phyloP scores from a whole-genome alignment of 768 basidiomycete species.

The Dacryopinax primogenitus region DNA sequence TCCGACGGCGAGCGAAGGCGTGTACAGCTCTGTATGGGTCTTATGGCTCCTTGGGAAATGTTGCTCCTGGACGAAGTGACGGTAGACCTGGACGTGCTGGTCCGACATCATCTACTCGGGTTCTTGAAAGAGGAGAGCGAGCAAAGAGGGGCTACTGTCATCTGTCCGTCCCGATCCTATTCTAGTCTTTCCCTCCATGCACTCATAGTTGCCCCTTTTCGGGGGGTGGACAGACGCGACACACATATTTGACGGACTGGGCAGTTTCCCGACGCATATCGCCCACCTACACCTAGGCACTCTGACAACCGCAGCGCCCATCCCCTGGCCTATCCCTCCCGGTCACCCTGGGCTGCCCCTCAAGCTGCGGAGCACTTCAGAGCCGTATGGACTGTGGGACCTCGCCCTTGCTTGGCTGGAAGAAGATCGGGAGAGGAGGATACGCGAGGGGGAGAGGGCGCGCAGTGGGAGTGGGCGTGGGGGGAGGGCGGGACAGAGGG shows the following conservation, averaged over 20 bases:
- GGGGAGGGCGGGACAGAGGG: constrained; percentile 42
- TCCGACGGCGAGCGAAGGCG: constrained; percentile 90
- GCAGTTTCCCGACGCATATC: constrained; percentile 84
- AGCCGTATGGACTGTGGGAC: constrained; percentile 39
- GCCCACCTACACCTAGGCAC: constrained; percentile 80
- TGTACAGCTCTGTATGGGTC: constrained; percentile 89
- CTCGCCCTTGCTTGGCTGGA: constrained; percentile 78
- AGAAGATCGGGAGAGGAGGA: constrained; percentile 52
- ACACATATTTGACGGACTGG: constrained; percentile 90
- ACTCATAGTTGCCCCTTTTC: not conserved
- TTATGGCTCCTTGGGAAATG: constrained; percentile 91
- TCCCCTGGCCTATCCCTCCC: constrained; percentile 50
- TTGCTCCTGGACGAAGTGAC: constrained; percentile 93
- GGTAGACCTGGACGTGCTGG: constrained; percentile 91
- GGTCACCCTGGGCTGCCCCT: constrained; percentile 19
- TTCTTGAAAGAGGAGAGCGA: constrained; percentile 80
- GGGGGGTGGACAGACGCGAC: constrained; percentile 91
- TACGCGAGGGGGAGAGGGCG: constrained; percentile 34
- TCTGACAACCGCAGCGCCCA: constrained; percentile 48
- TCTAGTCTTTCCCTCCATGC: constrained; percentile 8
- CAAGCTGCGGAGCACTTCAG: constrained; percentile 12
- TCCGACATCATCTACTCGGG: constrained; percentile 75
- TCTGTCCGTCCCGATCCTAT: not conserved
- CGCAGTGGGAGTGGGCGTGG: constrained; percentile 43
- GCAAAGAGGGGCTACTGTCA: constrained; percentile 59